These are phyloP conservation scores for Pichia rugopelliculosa DNA, from an alignment of 805 yeast species.

Conservation along the genomic window DNA sequence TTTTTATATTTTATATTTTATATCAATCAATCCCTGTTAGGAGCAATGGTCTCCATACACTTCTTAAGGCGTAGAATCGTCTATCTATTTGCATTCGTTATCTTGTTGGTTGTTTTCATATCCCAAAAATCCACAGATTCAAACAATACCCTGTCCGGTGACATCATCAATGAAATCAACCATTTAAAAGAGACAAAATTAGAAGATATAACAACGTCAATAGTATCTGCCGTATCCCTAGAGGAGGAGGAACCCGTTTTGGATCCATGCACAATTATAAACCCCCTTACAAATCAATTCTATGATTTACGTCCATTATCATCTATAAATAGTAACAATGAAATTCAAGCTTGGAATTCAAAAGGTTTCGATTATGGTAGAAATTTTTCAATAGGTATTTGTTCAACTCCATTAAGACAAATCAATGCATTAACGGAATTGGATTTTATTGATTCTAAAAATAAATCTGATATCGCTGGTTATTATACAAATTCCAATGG, in stretches of 20 bases:
- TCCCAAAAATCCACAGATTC: background rate
- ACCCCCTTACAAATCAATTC: constrained; percentile 38
- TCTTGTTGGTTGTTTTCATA: background rate
- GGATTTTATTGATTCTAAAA: constrained; percentile 30
- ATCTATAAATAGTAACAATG: constrained; percentile 23
- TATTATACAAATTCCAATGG: constrained; percentile 42
- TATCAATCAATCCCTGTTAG: no score
- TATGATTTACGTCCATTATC: constrained; percentile 38
- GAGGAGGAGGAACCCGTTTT: background rate
- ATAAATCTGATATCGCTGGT: constrained; percentile 47
- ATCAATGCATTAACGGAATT: constrained; percentile 16
- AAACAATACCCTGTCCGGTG: background rate
- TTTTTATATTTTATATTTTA: no score
- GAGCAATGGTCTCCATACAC: background rate
- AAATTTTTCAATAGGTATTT: constrained; percentile 71
- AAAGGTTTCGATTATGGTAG: constrained; percentile 61
- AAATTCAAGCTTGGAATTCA: constrained; percentile 51
- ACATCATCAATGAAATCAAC: background rate
- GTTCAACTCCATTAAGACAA: constrained; percentile 45
- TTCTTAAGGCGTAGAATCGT: background rate
- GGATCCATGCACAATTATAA: constrained; percentile 37
- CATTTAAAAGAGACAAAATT: background rate
- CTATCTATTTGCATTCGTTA: background rate
- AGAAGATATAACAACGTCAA: background rate
- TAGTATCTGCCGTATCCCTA: background rate